Evolutionary conservation across 2,329 filamentous ascomycete genomes (phyloP).

Genomic region (Gliomastix tumulicola): DNA sequence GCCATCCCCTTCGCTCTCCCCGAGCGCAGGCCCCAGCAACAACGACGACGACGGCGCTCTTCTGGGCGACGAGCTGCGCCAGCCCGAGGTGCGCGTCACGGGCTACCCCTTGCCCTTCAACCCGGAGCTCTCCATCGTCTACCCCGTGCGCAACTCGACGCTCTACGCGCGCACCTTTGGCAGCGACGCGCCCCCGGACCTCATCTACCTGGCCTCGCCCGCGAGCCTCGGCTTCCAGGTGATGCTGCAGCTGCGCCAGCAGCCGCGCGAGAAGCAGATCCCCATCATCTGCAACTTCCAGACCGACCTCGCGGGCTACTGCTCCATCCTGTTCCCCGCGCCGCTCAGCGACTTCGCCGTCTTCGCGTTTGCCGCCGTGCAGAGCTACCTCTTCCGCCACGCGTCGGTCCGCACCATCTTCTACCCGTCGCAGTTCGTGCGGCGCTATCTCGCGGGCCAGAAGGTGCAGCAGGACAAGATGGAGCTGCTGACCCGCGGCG

Average conservation of each 20-base stretch:
- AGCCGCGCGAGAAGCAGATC: conserved; percentile 44
- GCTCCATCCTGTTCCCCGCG: conserved; percentile 59
- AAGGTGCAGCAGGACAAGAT: conserved; percentile 50
- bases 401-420: conserved; percentile 58
- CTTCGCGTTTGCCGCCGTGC: conserved; percentile 53
- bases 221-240: conserved; percentile 66
- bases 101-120: conserved; percentile 66
- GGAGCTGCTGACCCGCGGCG: conserved; percentile 55
- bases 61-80: too few relatives aligned
- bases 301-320: conserved; percentile 64
- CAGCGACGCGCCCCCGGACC: conserved; percentile 42
- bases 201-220: conserved; percentile 64
- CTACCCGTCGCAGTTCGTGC: conserved; percentile 59
- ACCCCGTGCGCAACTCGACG: conserved; percentile 58
- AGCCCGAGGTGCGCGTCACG: conserved; percentile 49
- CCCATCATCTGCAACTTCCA: conserved; percentile 64
- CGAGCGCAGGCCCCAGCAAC: conserved; percentile 17
- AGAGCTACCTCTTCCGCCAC: conserved; percentile 60
- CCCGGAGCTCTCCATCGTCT: conserved; percentile 62
- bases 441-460: conserved; percentile 51
- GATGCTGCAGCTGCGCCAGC: conserved; percentile 59
- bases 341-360: conserved; percentile 56
- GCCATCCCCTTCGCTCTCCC: conserved; percentile 21
- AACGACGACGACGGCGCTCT: not conserved
- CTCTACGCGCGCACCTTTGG: conserved; percentile 56